These are phyloP conservation scores for Rhodotorula toruloides DNA, from an alignment of 768 basidiomycete genomes.

Conservation along the genomic window DNA sequence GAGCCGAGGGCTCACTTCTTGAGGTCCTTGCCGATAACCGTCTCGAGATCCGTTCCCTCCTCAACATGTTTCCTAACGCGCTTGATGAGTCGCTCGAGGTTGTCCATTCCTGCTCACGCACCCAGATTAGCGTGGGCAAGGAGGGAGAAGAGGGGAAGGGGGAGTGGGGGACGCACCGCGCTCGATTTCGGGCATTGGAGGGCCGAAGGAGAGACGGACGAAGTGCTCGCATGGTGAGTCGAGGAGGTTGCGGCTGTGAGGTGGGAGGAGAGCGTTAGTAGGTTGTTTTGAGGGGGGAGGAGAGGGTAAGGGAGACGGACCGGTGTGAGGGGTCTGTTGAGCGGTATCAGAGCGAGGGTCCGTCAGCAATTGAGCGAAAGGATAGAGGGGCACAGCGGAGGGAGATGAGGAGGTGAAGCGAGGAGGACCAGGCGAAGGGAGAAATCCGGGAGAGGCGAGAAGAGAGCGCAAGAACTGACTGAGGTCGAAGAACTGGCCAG, in stretches of 20 bases:
- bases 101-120: slow-evolving; percentile 62
- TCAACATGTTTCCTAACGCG: slow-evolving; percentile 45
- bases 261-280: not conserved
- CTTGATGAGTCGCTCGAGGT: slow-evolving; percentile 71
- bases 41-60: slow-evolving; percentile 23
- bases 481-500: slow-evolving; percentile 45
- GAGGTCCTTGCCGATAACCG: slow-evolving; percentile 22
- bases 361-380: not conserved
- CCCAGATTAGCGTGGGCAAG: not conserved
- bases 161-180: slow-evolving; percentile 59
- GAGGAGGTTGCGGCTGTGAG: slow-evolving; percentile 64
- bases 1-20: no score
- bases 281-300: no score
- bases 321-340: slow-evolving; percentile 53
- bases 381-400: not conserved
- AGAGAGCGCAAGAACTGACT: slow-evolving; percentile 17
- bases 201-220: slow-evolving; percentile 61
- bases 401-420: no score
- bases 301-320: not conserved
- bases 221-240: slow-evolving; percentile 85
- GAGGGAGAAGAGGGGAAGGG: slow-evolving; percentile 59
- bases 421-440: no score
- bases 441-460: no score
- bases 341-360: not conserved
- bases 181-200: slow-evolving; percentile 22